Evolutionary conservation across 2,329 filamentous ascomycete genomes (phyloP), one percentile per base, ranked within the genome.

Genomic region (Fusarium cicatricum): DNA sequence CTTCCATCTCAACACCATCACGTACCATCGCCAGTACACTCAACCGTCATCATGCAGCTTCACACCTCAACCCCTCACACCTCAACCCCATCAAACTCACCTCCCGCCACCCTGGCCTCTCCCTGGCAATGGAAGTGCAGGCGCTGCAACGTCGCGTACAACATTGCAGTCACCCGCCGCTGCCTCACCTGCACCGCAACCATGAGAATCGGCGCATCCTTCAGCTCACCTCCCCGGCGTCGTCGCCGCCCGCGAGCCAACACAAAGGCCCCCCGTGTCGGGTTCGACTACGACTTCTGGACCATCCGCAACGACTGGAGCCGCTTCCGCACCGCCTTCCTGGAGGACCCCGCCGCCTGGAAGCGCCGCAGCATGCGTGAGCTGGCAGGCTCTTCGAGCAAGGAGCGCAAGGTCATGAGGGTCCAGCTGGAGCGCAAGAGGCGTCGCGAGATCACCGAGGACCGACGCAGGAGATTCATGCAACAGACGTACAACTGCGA

Each of bases 211-310:
- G 40, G 55, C 12, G 6, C 4, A 11, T 59, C 56, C 1, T 12
- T 2, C 15, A 8, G 6, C 23, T n/a, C 38, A 4, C 10, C 16
- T 2, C 2, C 23, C 11, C 53, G 48, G 17, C 33, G 15, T 5
- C 46, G 28, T 3, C 36, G 42, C 14, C 28, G 40, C 7, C 36
- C n/a, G 7, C 16, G 11, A 9, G 36, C 34, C 19, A 17, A 10
- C 12, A 42, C 21, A 11, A 14, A 10, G 1, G 11, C 16, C 2
- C 45, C 11, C 16, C 36, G 2, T 37, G 39, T 12, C 52, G 62
- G 70, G 41, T 75, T 76, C 40, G 74, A 78, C 62, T 74, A 71
- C 48, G 16, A 10, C 2, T 65, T 62, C 21, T 77, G 75, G 75
- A 54, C 47, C 5, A 39, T 29, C 0, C 60, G 62, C 37, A 70